Evolutionary conservation across 2,329 filamentous ascomycete genomes (phyloP).

Genomic region (Botrytis medusae): DNA sequence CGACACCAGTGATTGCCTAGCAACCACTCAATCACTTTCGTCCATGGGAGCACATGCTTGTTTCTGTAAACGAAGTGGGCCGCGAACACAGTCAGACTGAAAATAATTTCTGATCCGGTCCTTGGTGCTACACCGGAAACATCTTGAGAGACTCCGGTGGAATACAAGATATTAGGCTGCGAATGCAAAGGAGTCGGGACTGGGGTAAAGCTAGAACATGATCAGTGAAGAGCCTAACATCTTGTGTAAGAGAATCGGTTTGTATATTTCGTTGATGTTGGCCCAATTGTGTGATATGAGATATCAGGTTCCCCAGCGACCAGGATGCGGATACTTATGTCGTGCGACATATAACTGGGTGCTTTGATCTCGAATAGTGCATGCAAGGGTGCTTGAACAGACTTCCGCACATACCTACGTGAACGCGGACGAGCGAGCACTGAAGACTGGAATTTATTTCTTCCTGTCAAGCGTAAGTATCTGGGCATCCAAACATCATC

Average conservation of each 20-base stretch:
- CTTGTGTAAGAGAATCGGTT: not conserved
- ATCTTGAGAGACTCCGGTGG: not conserved
- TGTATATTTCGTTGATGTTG: not conserved
- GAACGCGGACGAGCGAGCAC: not conserved
- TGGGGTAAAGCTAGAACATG: not conserved
- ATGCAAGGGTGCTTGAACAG: not conserved
- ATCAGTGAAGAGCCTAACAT: not conserved
- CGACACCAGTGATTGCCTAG: not conserved
- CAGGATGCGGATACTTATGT: not conserved
- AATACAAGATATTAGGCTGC: slow-evolving; percentile 1
- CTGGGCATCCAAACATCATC: not conserved
- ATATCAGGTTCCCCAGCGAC: not conserved
- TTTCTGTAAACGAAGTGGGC: not conserved
- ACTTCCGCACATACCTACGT: not conserved
- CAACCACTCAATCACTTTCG: not conserved
- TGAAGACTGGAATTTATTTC: not conserved
- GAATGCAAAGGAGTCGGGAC: not conserved
- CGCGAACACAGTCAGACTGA: not conserved
- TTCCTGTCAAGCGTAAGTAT: not conserved
- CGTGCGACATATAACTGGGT: not conserved
- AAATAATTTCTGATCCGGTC: not conserved
- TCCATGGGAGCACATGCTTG: not conserved
- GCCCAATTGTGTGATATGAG: not conserved
- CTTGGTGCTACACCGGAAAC: not conserved
- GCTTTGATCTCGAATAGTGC: not conserved